Percentiles rank a stretch among this genome's conserved stretches.
Conservation (phyloP, 2,329 filamentous ascomycete genomes). For the Colletotrichum zoysiae region DNA sequence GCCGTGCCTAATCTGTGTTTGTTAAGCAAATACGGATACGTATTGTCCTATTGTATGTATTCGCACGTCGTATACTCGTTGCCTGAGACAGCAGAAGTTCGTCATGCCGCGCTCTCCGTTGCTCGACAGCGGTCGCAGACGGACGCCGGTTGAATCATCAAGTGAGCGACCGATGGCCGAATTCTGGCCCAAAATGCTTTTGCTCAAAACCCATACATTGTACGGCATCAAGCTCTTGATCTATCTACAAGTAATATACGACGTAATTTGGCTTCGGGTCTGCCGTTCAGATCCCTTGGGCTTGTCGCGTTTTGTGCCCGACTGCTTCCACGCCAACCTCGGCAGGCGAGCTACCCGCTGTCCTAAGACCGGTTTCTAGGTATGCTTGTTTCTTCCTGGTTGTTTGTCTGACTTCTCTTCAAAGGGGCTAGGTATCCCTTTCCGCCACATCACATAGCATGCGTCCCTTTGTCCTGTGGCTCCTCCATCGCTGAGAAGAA, state of each 20-base stretch:
- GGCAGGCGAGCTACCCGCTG: neutral
- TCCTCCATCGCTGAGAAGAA: neutral
- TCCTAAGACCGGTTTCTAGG: neutral
- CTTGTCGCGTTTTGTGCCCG: neutral
- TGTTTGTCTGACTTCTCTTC: neutral
- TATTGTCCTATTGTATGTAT: too few relatives aligned
- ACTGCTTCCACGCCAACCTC: neutral
- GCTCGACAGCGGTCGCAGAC: neutral
- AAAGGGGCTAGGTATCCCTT: too few relatives aligned
- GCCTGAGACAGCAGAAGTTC: neutral
- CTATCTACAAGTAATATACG: too few relatives aligned
- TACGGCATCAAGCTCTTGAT: neutral
- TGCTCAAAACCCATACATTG: neutral
- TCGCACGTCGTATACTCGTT: too few relatives aligned
- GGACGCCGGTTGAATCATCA: neutral
- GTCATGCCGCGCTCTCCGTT: too few relatives aligned
- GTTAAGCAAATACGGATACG: constrained; percentile 1
- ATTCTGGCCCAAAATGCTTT: neutral
- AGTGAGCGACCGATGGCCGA: too few relatives aligned
- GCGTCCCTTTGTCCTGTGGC: neutral
- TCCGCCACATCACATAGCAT: neutral
- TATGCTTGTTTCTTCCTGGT: neutral
- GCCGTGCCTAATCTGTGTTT: neutral
- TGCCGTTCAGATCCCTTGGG: constrained; percentile 2
- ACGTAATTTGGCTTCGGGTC: neutral